Base-by-base conservation (phyloP, 179 eudicot species). In the Patellifolia procumbens region DNA sequence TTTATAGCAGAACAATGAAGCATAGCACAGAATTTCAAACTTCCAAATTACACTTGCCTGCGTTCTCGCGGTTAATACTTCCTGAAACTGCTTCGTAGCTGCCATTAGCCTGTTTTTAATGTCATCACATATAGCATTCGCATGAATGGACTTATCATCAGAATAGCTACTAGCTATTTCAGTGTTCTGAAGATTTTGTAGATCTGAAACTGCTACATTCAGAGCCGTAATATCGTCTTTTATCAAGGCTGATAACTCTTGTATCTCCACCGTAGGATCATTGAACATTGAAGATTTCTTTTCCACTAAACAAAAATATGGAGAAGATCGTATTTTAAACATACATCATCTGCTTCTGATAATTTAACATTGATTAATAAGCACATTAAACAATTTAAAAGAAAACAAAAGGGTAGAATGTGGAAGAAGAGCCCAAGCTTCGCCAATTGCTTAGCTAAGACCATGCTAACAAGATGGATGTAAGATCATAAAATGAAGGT, bases 231-330 rank as follows among this genome's bases (percentile, higher is more conserved):
- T 91, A 77, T 91, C 92, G 42, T 86, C 80, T 75, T 91, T 91
- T 80, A 91, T 90, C 68, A 91, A 81, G 68, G 85, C 88, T 28
- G 92, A 86, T 67, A 91, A 63, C 76, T 92, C 90, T 80, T 92
- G 92, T 82, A 89, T 92, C 80, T 93, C 98, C 85, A 80, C 88
- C 20, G 88, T 81, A 32, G 94, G 97, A 80, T 93, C 98, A 80
- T 91, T 92, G 48, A 93, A 93, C 83, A 93, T 84, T 5, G 98
- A 92, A 48, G 97, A 88, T 79, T 76, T 90, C 86, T 89, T 93
- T 29, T 91, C 87, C 88, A 88, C 98, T 93, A 89, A 53, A 49
- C 78, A 51, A 52, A n/a, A 63, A 22, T 24, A 24, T 13, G 7
- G 42, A 26, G 19, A 26, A 35, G 45, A 4, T 48, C 15, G 11